phyloP scores from a whole-genome alignment of 2,329 filamentous ascomycete species.

The Teratosphaeriaceae sp. region DNA sequence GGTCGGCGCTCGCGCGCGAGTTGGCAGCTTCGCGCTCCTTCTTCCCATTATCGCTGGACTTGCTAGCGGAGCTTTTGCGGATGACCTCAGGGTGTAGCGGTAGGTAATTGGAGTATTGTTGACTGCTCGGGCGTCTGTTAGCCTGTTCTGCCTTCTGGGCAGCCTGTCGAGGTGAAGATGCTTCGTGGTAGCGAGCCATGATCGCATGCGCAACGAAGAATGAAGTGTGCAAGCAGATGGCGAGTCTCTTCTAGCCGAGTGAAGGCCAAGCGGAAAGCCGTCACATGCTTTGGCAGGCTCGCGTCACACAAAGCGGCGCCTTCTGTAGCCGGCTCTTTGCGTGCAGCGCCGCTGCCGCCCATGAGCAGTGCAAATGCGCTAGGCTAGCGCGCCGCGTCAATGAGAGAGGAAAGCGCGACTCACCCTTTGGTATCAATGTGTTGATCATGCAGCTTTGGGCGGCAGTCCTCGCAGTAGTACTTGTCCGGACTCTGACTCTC shows the following conservation, averaged over 20 bases:
- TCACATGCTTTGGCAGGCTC: constrained; percentile 3
- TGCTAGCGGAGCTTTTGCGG: constrained; percentile 59
- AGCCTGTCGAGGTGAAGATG: constrained; percentile 2
- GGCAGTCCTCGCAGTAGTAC: constrained; percentile 95
- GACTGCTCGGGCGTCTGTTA: constrained; percentile 35
- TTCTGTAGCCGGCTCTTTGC: constrained; percentile 5
- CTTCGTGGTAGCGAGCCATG: constrained; percentile 24
- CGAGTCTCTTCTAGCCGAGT: not conserved
- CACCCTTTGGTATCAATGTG: constrained; percentile 78
- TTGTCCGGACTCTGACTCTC: constrained; percentile 90
- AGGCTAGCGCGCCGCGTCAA: not conserved
- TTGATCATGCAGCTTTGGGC: constrained; percentile 83
- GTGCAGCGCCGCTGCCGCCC: constrained; percentile 1
- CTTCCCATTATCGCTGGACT: constrained; percentile 53
- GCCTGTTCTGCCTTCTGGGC: constrained; percentile 20
- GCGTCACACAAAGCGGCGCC: constrained; percentile 2
- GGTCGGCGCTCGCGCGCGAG: constrained; percentile 45
- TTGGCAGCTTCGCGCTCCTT: constrained; percentile 49
- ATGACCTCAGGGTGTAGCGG: constrained; percentile 48
- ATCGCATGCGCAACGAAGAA: not conserved
- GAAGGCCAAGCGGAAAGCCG: not conserved
- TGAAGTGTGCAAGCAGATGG: not conserved
- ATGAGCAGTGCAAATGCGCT: not conserved
- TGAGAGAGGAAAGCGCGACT: constrained; percentile 36
- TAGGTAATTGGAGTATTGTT: constrained; percentile 57